Percentiles rank a stretch among this genome's conserved stretches.
Evolutionary conservation across 352 stramenopile species (phyloP).

Genomic region (Aphanomyces invadans): DNA sequence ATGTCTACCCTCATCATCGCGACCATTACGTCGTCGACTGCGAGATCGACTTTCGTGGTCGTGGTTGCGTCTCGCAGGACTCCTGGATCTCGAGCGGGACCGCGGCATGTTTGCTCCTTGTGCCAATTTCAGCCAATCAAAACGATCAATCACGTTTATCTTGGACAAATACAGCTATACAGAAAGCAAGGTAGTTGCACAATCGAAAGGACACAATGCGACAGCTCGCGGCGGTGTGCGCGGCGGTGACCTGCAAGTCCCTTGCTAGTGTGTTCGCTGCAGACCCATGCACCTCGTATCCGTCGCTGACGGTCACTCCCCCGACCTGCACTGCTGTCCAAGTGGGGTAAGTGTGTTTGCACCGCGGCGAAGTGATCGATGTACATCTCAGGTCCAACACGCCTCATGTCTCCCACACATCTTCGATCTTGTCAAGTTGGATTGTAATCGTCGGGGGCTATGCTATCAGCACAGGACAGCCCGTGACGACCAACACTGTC

Average conservation of each 20-base stretch:
- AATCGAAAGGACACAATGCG: no score
- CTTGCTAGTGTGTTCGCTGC: neutral
- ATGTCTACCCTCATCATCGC: neutral
- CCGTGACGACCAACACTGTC: conserved; percentile 21
- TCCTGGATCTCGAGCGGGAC: neutral
- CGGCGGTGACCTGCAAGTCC: no score
- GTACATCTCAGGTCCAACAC: conserved; percentile 23
- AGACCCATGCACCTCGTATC: conserved; percentile 7
- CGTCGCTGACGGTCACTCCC: neutral
- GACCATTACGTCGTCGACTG: neutral
- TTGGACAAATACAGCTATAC: no score
- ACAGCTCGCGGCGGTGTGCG: no score
- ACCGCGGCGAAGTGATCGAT: no score
- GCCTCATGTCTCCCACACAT: conserved; percentile 15
- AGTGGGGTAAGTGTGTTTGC: neutral
- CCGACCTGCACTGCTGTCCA: neutral
- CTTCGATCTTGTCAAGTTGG: neutral
- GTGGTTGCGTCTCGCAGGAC: neutral
- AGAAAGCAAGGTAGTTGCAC: no score
- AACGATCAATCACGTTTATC: neutral
- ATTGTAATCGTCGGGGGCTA: conserved; percentile 19
- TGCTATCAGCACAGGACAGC: conserved; percentile 21
- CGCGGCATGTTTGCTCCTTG: neutral
- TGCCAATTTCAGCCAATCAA: conserved; percentile 5
- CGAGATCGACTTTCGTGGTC: neutral